phyloP scores from a whole-genome alignment of 306 rosid genomes.

The Casuarina cunninghamiana region DNA sequence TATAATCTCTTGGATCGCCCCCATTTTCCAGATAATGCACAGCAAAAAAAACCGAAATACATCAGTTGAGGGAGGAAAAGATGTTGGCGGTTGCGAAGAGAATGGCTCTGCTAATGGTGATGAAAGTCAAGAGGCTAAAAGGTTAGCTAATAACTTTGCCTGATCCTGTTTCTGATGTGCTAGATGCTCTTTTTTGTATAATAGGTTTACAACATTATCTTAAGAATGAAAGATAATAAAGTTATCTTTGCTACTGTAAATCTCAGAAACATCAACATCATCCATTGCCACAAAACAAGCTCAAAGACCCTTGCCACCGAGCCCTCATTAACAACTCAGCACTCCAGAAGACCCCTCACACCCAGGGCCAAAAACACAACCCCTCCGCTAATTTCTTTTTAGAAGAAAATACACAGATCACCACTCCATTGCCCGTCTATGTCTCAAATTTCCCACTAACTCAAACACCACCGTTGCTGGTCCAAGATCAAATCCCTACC shows the following conservation, averaged over 20 bases:
- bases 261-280: background rate
- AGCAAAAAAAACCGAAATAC: constrained; percentile 19
- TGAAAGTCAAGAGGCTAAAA: constrained; percentile 24
- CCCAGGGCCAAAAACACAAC: background rate
- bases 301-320: background rate
- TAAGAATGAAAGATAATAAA: background rate
- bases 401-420: background rate
- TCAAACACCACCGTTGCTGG: no score
- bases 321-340: no score
- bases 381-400: background rate
- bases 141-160: constrained; percentile 36
- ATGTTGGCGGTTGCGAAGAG: constrained; percentile 21
- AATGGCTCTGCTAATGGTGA: constrained; percentile 15
- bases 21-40: constrained; percentile 58
- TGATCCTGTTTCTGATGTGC: background rate
- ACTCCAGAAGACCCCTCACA: background rate
- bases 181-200: background rate
- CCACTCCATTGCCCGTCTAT: background rate
- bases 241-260: no score
- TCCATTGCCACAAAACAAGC: background rate
- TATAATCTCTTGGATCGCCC: background rate
- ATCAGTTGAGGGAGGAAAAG: constrained; percentile 27
- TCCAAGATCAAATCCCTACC: background rate
- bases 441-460: background rate
- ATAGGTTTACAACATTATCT: background rate